Base-by-base conservation (phyloP, 176 grass and related monocot species). In the Otatea glauca region DNA sequence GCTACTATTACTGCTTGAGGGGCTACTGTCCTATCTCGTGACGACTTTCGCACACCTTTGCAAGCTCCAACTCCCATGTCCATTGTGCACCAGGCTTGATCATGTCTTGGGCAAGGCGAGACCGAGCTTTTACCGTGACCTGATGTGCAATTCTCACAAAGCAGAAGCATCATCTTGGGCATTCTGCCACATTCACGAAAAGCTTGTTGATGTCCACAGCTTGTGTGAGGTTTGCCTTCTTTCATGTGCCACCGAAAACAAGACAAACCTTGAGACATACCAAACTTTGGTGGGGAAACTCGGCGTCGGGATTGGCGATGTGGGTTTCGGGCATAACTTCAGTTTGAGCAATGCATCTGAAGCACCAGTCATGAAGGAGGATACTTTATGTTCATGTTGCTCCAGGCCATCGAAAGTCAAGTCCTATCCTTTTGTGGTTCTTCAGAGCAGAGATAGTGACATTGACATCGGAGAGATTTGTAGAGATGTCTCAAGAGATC, bases 91-190 rank as follows among this genome's bases (percentile, higher is more conserved):
- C 14, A 86, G 96, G 68, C 48, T 95, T 6, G 96, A 95, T 79
- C 83, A 87, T 83, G 82, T 94, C 29, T 51, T 95, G 48, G 93
- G 93, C 56, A 77, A 34, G 39, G 81, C 81, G 27, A 63, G 66
- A 9, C 69, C 59, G 10, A 80, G 78, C 9, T 94, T 92, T 55
- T 90, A 87, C 47, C 56, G 45, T 9, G 74, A 90, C 9, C 83
- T 98, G 24, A 78, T 95, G 43, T 98, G 96, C 79, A 25, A 62
- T 66, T 83, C 87, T 5, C 96, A 98, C 68, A 95, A 89, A 82
- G 72, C 70, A 65, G 93, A 98, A 56, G 91, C 90, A 6, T 98
- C 95, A 3, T 90, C 88, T 39, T 83, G 91, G 91, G 80, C 89
- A 58, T 92, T 87, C 76, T 98, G 93, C 72, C 76, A 74, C 69